Base-by-base conservation (phyloP, 2,329 filamentous ascomycete species). In the Monosporascus sp. region DNA sequence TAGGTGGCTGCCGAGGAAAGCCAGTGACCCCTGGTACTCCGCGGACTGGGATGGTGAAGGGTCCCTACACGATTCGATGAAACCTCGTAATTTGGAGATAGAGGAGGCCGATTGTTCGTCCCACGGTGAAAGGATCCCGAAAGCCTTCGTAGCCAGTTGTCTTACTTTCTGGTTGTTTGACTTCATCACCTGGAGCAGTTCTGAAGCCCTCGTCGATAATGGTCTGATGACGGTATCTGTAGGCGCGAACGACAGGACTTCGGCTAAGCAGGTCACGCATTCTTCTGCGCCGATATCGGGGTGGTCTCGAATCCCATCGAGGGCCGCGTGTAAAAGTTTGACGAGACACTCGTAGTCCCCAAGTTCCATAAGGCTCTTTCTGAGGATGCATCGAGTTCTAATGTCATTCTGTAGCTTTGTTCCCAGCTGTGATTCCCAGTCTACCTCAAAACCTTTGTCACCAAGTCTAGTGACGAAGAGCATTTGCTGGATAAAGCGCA, bases 341-440 rank as follows among this genome's bases (percentile, higher is more conserved):
- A 70, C 55, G 2, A 82, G 57, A 15, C 67, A 65, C 2, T 67
- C 65, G 17, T 67, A 62, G 25, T 78, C 71, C 1, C 72, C 59
- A 42, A 62, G 67, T 15, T 25, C 42, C 51, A 70, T 62, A 53
- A 88, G 63, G 56, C 86, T 83, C 1, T 65, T 63, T 51, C 77
- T 80, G 51, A 91, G 77, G 6, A 77, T 77, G 25, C 78, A 69
- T 41, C 89, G 80, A 11, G 83, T 83, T 46, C 78, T 73, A 53
- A 86, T 78, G 62, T 93, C 88, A 5, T 86, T 88, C 41, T 84
- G 80, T 31, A 94, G 76, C 6, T 87, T 77, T 1, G 84, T 82
- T 59, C 92, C 88, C 2, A 97, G 75, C 59, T 88, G 86, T 46
- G 85, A 79, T 65, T 91, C 88, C 94, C 94, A 97, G 57, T 93